Evolutionary conservation across 345 rosid genomes (phyloP).

Genomic region (Barbarea vulgaris): DNA sequence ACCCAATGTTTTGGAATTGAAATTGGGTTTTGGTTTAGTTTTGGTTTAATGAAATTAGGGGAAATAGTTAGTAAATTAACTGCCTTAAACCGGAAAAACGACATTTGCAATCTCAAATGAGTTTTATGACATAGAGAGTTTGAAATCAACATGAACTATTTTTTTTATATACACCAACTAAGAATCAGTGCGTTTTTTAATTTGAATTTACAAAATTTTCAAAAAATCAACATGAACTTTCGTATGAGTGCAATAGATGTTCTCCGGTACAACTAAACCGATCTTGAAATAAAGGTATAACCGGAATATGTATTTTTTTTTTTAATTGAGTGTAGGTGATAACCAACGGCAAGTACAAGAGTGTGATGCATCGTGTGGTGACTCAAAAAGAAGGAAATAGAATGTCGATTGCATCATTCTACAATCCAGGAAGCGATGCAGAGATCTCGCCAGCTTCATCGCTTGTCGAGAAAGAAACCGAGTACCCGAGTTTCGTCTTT

Average conservation of each 20-base stretch:
- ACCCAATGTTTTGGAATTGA: slow-evolving; percentile 2
- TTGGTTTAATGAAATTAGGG: neutral
- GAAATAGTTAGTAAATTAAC: neutral
- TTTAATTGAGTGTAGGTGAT: slow-evolving; percentile 56
- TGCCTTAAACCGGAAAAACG: neutral
- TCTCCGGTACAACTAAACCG: neutral
- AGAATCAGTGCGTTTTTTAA: too few relatives aligned
- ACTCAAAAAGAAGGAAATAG: slow-evolving; percentile 76
- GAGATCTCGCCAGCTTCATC: slow-evolving; percentile 75
- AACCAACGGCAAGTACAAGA: slow-evolving; percentile 92
- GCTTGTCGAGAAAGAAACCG: slow-evolving; percentile 54
- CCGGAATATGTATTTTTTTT: neutral
- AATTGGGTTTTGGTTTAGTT: neutral
- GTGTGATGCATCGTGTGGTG: slow-evolving; percentile 79
- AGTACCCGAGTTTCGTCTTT: slow-evolving; percentile 83
- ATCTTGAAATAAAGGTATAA: neutral
- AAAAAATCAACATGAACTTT: too few relatives aligned
- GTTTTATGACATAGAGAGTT: neutral
- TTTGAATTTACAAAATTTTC: too few relatives aligned
- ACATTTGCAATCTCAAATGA: neutral
- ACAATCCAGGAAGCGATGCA: slow-evolving; percentile 89
- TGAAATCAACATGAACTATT: too few relatives aligned
- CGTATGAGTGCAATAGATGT: neutral
- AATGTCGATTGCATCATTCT: slow-evolving; percentile 94
- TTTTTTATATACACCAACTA: too few relatives aligned